Percentiles rank a stretch among this genome's conserved stretches.
Conservation (phyloP, 768 basidiomycete species). For the Mycena pura region DNA sequence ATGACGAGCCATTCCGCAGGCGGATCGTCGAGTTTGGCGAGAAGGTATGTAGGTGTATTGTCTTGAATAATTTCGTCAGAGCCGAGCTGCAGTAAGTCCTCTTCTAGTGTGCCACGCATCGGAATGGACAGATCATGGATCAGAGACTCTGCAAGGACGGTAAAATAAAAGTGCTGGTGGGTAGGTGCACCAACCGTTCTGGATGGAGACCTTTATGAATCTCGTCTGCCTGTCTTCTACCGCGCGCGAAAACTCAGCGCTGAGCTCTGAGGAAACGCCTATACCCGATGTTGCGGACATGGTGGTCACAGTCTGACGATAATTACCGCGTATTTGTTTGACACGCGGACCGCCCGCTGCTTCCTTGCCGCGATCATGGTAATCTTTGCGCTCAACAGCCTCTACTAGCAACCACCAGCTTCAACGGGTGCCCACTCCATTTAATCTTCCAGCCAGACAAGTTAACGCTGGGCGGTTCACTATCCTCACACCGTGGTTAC, state of each 20-base stretch:
- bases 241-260: conserved; percentile 63
- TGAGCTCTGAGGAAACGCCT: conserved; percentile 62
- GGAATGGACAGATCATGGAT: conserved; percentile 62
- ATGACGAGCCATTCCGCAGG: conserved; percentile 74
- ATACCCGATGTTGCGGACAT: conserved; percentile 86
- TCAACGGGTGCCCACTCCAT: not conserved
- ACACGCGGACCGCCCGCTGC: too few species aligned
- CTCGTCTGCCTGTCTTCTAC: conserved; percentile 57
- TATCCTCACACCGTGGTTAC: not conserved
- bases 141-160: conserved; percentile 65
- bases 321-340: conserved; percentile 5
- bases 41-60: conserved; percentile 74
- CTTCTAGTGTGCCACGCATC: conserved; percentile 56
- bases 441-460: not conserved
- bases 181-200: conserved; percentile 60
- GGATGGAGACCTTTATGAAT: conserved; percentile 81
- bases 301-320: conserved; percentile 25
- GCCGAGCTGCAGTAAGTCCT: conserved; percentile 65
- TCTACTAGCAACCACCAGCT: conserved; percentile 6
- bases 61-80: conserved; percentile 56
- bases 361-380: conserved; percentile 12
- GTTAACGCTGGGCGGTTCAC: not conserved
- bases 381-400: not conserved
- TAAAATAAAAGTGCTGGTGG: conserved; percentile 28
- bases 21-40: conserved; percentile 67